Conservation (phyloP, 148 eudicot genomes). For the Cornus florida region DNA sequence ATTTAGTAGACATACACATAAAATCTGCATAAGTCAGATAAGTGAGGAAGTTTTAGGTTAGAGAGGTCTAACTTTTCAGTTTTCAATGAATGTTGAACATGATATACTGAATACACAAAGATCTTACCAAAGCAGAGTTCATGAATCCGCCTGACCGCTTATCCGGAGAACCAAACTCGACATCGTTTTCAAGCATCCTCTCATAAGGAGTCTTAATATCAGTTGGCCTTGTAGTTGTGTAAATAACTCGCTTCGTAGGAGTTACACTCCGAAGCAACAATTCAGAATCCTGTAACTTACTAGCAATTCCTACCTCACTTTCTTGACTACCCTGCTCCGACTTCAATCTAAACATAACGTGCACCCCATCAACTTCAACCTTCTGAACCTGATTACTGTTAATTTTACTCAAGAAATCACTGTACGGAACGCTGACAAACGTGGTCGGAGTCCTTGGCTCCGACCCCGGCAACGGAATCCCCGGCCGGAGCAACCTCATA, state of each 20-base stretch:
- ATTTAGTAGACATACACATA: no score
- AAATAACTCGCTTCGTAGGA: conserved; percentile 69
- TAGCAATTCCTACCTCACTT: conserved; percentile 34
- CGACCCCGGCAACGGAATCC: conserved; percentile 70
- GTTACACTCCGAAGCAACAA: conserved; percentile 51
- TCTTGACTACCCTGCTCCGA: conserved; percentile 35
- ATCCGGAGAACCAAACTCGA: conserved; percentile 92
- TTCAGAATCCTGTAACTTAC: conserved; percentile 64
- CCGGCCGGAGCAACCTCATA: conserved; percentile 74
- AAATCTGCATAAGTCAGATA: no score
- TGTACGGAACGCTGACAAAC: conserved; percentile 76
- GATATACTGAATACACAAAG: background rate
- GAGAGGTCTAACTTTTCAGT: no score
- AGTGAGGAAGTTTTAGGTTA: no score
- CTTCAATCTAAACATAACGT: conserved; percentile 84
- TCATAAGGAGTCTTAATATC: conserved; percentile 90
- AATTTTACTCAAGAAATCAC: conserved; percentile 78
- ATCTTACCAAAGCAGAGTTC: conserved; percentile 79
- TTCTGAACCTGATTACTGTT: conserved; percentile 73
- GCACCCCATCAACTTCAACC: conserved; percentile 93
- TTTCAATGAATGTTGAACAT: background rate
- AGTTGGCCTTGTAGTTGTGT: conserved; percentile 67
- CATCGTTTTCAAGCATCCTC: conserved; percentile 82
- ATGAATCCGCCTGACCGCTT: conserved; percentile 82
- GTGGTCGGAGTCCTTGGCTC: conserved; percentile 61